Conservation (phyloP, 768 basidiomycete species). For the Collybia mongolica region DNA sequence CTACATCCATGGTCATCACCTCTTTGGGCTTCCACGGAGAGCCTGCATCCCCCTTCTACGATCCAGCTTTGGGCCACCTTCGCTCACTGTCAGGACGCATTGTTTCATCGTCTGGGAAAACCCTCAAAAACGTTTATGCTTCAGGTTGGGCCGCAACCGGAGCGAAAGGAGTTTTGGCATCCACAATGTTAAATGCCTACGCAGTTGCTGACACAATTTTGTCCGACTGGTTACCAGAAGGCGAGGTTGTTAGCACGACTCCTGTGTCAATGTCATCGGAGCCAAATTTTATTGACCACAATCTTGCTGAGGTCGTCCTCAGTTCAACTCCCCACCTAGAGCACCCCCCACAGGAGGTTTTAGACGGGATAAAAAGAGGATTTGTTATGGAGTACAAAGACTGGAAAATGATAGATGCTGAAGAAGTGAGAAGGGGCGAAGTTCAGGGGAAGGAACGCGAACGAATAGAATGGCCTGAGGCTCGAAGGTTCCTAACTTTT, state of each 20-base stretch:
- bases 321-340: slow-evolving; percentile 41
- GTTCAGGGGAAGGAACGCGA: slow-evolving; percentile 69
- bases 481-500: slow-evolving; percentile 24
- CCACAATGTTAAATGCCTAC: slow-evolving; percentile 93
- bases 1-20: slow-evolving; percentile 81
- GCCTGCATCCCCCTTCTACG: slow-evolving; percentile 56
- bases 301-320: slow-evolving; percentile 22
- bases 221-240: slow-evolving; percentile 46
- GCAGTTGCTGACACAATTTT: slow-evolving; percentile 71
- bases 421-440: slow-evolving; percentile 64
- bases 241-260: slow-evolving; percentile 6
- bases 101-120: slow-evolving; percentile 38
- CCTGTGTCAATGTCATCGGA: slow-evolving; percentile 7
- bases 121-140: slow-evolving; percentile 72
- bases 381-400: slow-evolving; percentile 62
- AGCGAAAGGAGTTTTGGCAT: slow-evolving; percentile 87
- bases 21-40: slow-evolving; percentile 86
- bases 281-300: slow-evolving; percentile 7
- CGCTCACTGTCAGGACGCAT: slow-evolving; percentile 45
- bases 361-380: slow-evolving; percentile 35
- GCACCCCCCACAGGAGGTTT: slow-evolving; percentile 46
- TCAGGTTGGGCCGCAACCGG: slow-evolving; percentile 94
- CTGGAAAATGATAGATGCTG: slow-evolving; percentile 74
- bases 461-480: slow-evolving; percentile 71
- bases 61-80: slow-evolving; percentile 53